Conservation (phyloP, 2,329 filamentous ascomycete genomes). For the Neofusicoccum cordaticola region DNA sequence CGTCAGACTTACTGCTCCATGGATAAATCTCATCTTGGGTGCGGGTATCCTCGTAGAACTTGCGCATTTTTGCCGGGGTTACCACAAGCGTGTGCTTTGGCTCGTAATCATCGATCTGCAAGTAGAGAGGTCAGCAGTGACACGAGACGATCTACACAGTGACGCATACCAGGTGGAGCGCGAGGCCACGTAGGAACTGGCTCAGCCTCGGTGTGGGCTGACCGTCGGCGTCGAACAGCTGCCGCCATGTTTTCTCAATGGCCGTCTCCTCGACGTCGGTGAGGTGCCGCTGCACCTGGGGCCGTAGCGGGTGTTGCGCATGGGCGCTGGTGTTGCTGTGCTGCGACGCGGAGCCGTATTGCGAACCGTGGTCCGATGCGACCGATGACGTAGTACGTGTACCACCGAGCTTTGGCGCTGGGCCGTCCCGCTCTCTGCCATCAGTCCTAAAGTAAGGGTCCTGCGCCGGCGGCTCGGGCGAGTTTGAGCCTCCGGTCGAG, state of each 20-base stretch:
- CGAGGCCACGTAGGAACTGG: conserved; percentile 71
- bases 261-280: conserved; percentile 36
- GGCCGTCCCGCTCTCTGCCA: conserved; percentile 19
- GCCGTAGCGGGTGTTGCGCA: neutral
- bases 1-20: conserved; percentile 58
- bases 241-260: conserved; percentile 71
- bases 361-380: conserved; percentile 12
- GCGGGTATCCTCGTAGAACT: conserved; percentile 68
- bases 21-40: conserved; percentile 65
- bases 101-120: conserved; percentile 65
- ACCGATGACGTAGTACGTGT: conserved; percentile 19
- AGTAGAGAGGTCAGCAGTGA: neutral
- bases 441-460: neutral
- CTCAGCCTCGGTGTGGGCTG: conserved; percentile 66
- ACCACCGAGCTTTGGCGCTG: conserved; percentile 32
- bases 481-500: conserved; percentile 30
- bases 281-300: conserved; percentile 25
- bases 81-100: conserved; percentile 69
- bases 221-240: conserved; percentile 66
- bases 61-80: conserved; percentile 70
- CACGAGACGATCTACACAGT: neutral
- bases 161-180: conserved; percentile 64
- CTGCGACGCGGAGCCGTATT: conserved; percentile 10
- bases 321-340: neutral
- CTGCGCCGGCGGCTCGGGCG: conserved; percentile 31